A percentile compares a stretch with the other conserved stretches of the same genome.
Conservation (phyloP, 768 basidiomycete genomes). For the Flagelloscypha sp. region DNA sequence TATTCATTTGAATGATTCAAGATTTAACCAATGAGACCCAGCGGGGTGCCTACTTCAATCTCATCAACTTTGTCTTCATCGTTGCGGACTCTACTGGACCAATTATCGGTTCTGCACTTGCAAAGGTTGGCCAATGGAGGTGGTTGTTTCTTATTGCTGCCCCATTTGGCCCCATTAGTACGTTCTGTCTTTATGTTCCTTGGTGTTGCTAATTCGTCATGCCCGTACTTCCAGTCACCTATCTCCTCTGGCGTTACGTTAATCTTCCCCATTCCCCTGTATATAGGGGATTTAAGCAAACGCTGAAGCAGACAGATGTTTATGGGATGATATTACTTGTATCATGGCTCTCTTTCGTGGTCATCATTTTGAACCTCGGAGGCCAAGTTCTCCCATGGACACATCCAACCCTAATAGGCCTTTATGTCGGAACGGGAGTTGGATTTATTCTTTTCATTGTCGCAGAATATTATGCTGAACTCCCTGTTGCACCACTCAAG, state of each 20-base stretch:
- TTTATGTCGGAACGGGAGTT: constrained; percentile 15
- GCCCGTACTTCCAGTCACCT: too few relatives aligned
- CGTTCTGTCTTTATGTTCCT: constrained; percentile 4
- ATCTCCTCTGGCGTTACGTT: constrained; percentile 12
- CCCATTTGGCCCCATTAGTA: constrained; percentile 19
- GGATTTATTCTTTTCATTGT: constrained; percentile 15
- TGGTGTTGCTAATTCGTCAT: too few relatives aligned
- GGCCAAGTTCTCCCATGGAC: constrained; percentile 19
- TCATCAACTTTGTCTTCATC: constrained; percentile 19
- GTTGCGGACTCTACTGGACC: constrained; percentile 14
- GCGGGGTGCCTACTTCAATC: constrained; percentile 18
- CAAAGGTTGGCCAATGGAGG: constrained; percentile 3
- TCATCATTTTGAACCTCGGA: constrained; percentile 19
- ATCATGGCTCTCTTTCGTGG: constrained; percentile 15
- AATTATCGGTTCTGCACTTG: constrained; percentile 3
- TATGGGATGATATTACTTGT: constrained; percentile 18
- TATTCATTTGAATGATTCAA: constrained; percentile 1
- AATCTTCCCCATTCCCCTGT: constrained; percentile 13
- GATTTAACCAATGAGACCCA: constrained; percentile 20
- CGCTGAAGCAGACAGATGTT: constrained; percentile 13
- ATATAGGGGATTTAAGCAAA: constrained; percentile 7
- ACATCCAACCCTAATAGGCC: constrained; percentile 17
- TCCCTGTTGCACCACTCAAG: constrained; percentile 15
- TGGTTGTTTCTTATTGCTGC: constrained; percentile 14
- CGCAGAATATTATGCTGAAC: constrained; percentile 14